Conservation (phyloP, 2,329 filamentous ascomycete genomes). For the Ilyonectria mors-panacis region DNA sequence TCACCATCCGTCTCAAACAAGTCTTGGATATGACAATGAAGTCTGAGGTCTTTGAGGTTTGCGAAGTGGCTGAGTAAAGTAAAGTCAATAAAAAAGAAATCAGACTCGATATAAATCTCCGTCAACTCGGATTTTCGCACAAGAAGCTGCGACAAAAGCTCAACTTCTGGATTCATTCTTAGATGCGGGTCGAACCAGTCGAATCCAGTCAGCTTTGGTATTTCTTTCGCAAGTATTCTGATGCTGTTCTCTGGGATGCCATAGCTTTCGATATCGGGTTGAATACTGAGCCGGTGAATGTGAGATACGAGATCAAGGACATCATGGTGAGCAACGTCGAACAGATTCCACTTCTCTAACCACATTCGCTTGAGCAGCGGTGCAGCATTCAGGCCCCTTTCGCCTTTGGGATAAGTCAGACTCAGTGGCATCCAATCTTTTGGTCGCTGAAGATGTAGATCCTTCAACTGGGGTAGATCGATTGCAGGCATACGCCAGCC, state of each 20-base stretch:
- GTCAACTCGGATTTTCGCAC: neutral
- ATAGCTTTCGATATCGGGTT: neutral
- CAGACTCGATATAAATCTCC: neutral
- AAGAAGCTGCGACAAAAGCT: neutral
- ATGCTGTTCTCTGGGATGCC: neutral
- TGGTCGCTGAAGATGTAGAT: neutral
- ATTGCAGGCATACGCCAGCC: neutral
- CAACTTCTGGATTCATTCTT: neutral
- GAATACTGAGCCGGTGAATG: neutral
- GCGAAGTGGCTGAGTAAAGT: neutral
- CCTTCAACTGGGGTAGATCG: neutral
- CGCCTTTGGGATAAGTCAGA: too few species aligned
- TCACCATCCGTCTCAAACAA: too few species aligned
- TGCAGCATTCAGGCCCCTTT: neutral
- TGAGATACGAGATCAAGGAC: neutral
- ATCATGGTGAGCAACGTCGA: neutral
- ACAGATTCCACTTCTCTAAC: neutral
- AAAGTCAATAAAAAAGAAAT: neutral
- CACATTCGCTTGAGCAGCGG: neutral
- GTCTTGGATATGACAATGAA: neutral
- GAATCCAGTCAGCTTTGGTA: neutral
- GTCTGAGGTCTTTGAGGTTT: neutral
- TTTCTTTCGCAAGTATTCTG: neutral
- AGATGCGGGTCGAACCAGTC: neutral
- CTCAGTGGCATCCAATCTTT: too few species aligned